These are phyloP conservation scores for Nidularia pulvinata DNA, from an alignment of 768 basidiomycete genomes.

Conservation along the genomic window DNA sequence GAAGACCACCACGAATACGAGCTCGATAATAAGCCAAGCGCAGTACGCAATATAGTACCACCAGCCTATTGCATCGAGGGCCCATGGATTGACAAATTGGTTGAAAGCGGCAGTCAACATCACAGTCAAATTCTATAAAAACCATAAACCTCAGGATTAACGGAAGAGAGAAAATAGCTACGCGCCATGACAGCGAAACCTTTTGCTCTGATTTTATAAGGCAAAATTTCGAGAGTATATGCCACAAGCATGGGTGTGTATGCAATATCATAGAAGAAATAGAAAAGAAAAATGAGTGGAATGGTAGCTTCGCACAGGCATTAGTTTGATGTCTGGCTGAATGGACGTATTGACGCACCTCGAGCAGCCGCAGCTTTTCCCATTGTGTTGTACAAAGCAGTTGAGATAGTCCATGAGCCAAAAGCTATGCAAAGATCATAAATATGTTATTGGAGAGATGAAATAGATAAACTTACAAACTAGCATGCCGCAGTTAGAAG, in stretches of 20 bases:
- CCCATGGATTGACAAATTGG: conserved; percentile 80
- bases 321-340: not conserved
- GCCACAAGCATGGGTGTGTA: conserved; percentile 73
- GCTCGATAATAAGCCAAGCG: conserved; percentile 63
- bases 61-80: conserved; percentile 57
- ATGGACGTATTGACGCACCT: conserved; percentile 16
- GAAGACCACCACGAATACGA: conserved; percentile 52
- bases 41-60: conserved; percentile 64
- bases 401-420: conserved; percentile 53
- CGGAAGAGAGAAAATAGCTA: not conserved
- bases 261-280: conserved; percentile 62
- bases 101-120: conserved; percentile 75
- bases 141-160: not conserved
- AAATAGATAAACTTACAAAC: conserved; percentile 32
- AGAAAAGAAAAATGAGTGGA: conserved; percentile 64
- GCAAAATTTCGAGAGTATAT: conserved; percentile 77
- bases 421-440: conserved; percentile 35
- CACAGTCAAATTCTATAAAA: conserved; percentile 54
- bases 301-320: conserved; percentile 43
- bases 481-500: conserved; percentile 58
- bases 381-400: conserved; percentile 39
- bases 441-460: not conserved
- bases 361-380: conserved; percentile 38
- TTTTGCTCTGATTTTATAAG: conserved; percentile 77
- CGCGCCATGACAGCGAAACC: conserved; percentile 76